Evolutionary conservation across 2,329 filamentous ascomycete genomes (phyloP).

Genomic region (Cyphellophora europaea): DNA sequence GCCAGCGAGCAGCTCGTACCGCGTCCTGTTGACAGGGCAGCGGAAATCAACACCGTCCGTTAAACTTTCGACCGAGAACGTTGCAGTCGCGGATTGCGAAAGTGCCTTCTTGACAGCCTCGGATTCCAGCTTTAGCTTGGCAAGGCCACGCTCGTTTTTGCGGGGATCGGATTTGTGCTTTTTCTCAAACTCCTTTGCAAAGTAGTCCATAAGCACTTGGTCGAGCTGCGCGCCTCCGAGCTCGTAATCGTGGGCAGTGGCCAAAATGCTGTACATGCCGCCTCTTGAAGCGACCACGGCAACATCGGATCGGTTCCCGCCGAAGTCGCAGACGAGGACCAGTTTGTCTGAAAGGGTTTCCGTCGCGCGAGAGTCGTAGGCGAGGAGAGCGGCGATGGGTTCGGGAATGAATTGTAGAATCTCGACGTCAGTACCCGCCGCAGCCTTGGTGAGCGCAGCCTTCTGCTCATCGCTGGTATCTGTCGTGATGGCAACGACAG

Average conservation of each 20-base stretch:
- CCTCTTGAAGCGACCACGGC: constrained; percentile 83
- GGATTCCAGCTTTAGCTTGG: constrained; percentile 86
- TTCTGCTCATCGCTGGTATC: constrained; percentile 87
- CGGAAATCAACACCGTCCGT: constrained; percentile 84
- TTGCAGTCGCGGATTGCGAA: constrained; percentile 77
- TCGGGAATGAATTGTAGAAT: constrained; percentile 89
- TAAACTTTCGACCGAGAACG: constrained; percentile 87
- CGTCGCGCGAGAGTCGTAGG: constrained; percentile 81
- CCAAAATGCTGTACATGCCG: constrained; percentile 92
- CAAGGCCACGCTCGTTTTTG: constrained; percentile 68
- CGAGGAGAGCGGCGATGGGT: constrained; percentile 77
- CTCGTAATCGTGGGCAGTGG: constrained; percentile 92
- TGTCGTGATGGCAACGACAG: constrained; percentile 87
- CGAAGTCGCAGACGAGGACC: constrained; percentile 83
- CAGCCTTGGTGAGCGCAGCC: constrained; percentile 66
- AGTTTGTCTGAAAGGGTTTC: constrained; percentile 68
- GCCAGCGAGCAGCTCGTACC: constrained; percentile 80
- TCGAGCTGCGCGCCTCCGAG: constrained; percentile 79
- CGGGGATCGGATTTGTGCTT: constrained; percentile 87
- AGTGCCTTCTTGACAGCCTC: constrained; percentile 89
- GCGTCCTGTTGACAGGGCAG: constrained; percentile 81
- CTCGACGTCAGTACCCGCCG: constrained; percentile 73
- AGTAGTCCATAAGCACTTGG: constrained; percentile 87
- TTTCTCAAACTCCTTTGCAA: constrained; percentile 98
- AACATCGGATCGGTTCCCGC: constrained; percentile 85